Conservation (phyloP, 2,329 filamentous ascomycete species). For the Arthrocladium fulminans region DNA sequence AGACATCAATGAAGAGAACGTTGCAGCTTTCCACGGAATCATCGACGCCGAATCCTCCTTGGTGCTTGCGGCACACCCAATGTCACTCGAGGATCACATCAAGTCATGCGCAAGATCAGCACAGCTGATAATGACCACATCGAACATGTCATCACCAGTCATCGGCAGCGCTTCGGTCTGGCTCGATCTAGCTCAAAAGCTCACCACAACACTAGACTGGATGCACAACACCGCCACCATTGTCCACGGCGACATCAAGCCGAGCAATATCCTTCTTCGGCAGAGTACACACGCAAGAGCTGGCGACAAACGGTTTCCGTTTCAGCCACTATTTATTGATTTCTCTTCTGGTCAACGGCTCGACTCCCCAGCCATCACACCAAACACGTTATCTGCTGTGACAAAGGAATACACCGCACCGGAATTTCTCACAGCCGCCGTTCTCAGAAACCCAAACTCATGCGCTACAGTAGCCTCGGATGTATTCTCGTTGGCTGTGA, state of each 20-base stretch:
- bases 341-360: conserved; percentile 35
- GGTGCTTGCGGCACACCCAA: conserved; percentile 37
- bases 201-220: conserved; percentile 36
- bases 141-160: conserved; percentile 39
- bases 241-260: conserved; percentile 43
- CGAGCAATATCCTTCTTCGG: conserved; percentile 36
- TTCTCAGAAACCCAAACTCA: conserved; percentile 28
- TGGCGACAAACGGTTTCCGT: conserved; percentile 25
- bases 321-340: conserved; percentile 36
- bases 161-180: conserved; percentile 31
- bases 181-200: conserved; percentile 32
- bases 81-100: conserved; percentile 36
- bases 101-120: conserved; percentile 25
- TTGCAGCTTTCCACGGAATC: conserved; percentile 40
- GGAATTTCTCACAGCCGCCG: conserved; percentile 31
- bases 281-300: conserved; percentile 5
- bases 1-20: conserved; percentile 27
- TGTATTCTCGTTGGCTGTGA: conserved; percentile 39
- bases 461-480: conserved; percentile 34
- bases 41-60: conserved; percentile 32
- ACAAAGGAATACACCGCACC: conserved; percentile 40
- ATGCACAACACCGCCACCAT: conserved; percentile 34
- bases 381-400: conserved; percentile 30
- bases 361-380: conserved; percentile 13
- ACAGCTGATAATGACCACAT: conserved; percentile 27